Base-by-base conservation (phyloP, 495 filamentous ascomycete genomes). In the Neurospora sp. region DNA sequence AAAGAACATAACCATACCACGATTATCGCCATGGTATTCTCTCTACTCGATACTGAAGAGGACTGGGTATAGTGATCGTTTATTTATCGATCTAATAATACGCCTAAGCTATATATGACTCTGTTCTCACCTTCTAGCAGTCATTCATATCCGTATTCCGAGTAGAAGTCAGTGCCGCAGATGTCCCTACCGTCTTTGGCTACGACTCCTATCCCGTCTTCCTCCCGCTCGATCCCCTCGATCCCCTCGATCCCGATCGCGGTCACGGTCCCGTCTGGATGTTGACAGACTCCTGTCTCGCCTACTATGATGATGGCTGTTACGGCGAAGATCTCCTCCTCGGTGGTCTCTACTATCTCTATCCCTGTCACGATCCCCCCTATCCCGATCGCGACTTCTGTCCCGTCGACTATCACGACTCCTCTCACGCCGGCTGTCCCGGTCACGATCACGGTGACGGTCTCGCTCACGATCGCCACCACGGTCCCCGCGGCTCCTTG, bases 351-450 rank as follows among this genome's bases (percentile, higher is more conserved):
- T 44, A n/a, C 42, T 44, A 20, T 46, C 42, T 3, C 39, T 40
- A 31, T 77, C 76, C 9, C 76, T 27, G 38, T 78, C 78, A 5
- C 76, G 39, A 16, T 79, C 78, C 27, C 73, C 78, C 27, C 73
- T 40, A 10, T 77, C 75, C n/a, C 75, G 31, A 22, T 74, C 73
- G 31, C 76, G 44, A 39, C 77, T 71, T 40, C 76, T 41, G 27
- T 74, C 72, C 6, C 72, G 31, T 3, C 73, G 70, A 18, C 75
- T 46, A 35, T 75, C 74, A 4, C 74, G 73, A 18, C 75, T 74
- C 10, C 73, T 71, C 18, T 76, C 75, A 5, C 70, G 72, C 8
- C 71, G 73, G 12, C 42, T 73, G 40, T 75, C 73, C 16, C 71
- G 71, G 27, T 73, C 75, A 0, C 73, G 40, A 37, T 72, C 20